Conservation (phyloP, 2,329 filamentous ascomycete species). For the Aspergillus alliaceus region DNA sequence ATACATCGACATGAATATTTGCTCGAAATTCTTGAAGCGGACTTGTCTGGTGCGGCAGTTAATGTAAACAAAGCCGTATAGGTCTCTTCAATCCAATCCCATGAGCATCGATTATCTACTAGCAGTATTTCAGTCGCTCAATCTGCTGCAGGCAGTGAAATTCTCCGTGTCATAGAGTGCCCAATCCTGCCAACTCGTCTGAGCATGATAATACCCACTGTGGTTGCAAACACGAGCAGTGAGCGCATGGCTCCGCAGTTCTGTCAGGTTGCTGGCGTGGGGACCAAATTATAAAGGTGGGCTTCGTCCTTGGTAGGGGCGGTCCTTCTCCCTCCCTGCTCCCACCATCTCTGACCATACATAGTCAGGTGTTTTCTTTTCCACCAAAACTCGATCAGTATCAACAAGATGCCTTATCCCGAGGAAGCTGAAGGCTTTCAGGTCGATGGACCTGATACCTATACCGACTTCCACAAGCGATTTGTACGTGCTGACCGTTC, state of each 20-base stretch:
- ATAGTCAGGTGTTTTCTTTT: not conserved
- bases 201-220: not conserved
- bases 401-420: slow-evolving; percentile 43
- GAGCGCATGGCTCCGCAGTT: not conserved
- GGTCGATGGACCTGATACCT: slow-evolving; percentile 66
- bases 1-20: not conserved
- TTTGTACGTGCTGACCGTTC: slow-evolving; percentile 41
- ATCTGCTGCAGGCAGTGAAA: not conserved
- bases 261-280: not conserved
- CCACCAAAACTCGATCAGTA: not conserved
- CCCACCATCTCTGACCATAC: not conserved
- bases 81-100: not conserved
- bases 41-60: not conserved
- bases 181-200: not conserved
- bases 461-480: slow-evolving; percentile 58
- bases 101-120: not conserved
- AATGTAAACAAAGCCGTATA: not conserved
- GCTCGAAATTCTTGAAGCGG: not conserved
- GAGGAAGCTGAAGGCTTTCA: slow-evolving; percentile 49
- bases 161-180: not conserved
- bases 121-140: not conserved
- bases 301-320: not conserved
- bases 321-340: not conserved
- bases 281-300: not conserved
- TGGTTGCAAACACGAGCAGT: not conserved